phyloP scores from a whole-genome alignment of 768 basidiomycete genomes.

The Hebeloma cylindrosporum region DNA sequence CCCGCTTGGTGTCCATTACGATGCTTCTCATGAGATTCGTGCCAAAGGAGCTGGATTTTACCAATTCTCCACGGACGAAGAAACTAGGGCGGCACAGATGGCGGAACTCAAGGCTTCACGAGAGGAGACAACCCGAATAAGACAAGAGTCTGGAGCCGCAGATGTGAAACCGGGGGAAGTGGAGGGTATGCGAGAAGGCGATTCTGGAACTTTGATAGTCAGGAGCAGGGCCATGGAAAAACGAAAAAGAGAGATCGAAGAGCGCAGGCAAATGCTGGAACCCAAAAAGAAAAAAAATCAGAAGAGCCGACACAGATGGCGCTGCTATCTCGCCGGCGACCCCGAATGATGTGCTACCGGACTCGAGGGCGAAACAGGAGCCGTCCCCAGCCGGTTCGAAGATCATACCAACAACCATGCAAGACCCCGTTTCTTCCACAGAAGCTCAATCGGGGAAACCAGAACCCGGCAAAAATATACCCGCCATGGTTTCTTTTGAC shows the following conservation, averaged over 20 bases:
- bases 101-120: slow-evolving; percentile 70
- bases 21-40: slow-evolving; percentile 79
- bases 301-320: slow-evolving; percentile 11
- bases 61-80: slow-evolving; percentile 87
- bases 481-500: slow-evolving; percentile 28
- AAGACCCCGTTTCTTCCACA: background rate
- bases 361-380: too few species aligned
- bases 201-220: slow-evolving; percentile 22
- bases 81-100: slow-evolving; percentile 76
- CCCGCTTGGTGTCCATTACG: slow-evolving; percentile 77
- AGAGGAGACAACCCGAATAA: slow-evolving; percentile 66
- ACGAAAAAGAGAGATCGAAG: slow-evolving; percentile 72
- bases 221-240: slow-evolving; percentile 69
- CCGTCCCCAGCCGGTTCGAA: too few species aligned
- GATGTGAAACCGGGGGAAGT: slow-evolving; percentile 68
- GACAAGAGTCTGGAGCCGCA: slow-evolving; percentile 59
- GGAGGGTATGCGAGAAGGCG: slow-evolving; percentile 66
- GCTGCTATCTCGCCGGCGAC: too few species aligned
- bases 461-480: background rate
- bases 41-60: slow-evolving; percentile 91
- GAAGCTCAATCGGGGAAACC: background rate
- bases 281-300: slow-evolving; percentile 63
- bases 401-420: too few species aligned
- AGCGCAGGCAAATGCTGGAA: slow-evolving; percentile 58
- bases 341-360: too few species aligned